Evolutionary conservation across 495 filamentous ascomycete species (phyloP), one percentile per base, ranked within the genome.

Genomic region (Cenococcum geophilum): DNA sequence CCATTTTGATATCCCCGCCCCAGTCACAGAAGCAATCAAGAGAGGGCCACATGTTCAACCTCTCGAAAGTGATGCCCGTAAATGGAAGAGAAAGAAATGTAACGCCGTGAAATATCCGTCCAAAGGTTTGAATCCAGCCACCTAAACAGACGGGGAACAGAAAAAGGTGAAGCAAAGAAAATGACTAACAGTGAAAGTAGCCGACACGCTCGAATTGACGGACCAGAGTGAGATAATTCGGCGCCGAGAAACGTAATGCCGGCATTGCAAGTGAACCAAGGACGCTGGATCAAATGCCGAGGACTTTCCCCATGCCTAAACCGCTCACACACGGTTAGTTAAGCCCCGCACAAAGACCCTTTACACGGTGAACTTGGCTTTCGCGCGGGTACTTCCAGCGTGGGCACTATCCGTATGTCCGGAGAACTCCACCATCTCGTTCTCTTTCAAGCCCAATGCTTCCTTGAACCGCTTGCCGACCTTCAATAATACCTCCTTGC

Each of bases 321-420:
- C 49, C 49, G 16, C 22, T 16, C 5, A 22, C 49, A 22, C 49
- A 25, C 49, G 4, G 49, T 52, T 52, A 52, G 49, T 27, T 1
- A 23, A 23, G 23, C 49, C 20, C 22, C 49, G 49, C 20, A 45
- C 18, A 23, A 34, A 21, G 32, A 32, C 27, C 27, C n/a, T 35
- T 64, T 74, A 98, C 63, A 89, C 92, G 22, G 81, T 80, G 71
- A 89, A 89, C 80, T 97, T 99, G 59, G 95, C 89, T 80, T 93
- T 96, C 34, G 93, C 93, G 60, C 95, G 84, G 12, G 88, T 95
- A 78, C 92, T 96, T 56, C 93, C 93, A 58, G 84, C 85, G 72
- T 95, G 89, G 49, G 93, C 92, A 66, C 85, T 87, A 61, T 98
- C 93, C 10, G 91, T 96, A 76, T 98, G 93, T 37, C 95, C 93